A percentile compares a stretch with the other conserved stretches of the same genome.
phyloP scores from a whole-genome alignment of 768 basidiomycete species.

The Agrocybe pediades region DNA sequence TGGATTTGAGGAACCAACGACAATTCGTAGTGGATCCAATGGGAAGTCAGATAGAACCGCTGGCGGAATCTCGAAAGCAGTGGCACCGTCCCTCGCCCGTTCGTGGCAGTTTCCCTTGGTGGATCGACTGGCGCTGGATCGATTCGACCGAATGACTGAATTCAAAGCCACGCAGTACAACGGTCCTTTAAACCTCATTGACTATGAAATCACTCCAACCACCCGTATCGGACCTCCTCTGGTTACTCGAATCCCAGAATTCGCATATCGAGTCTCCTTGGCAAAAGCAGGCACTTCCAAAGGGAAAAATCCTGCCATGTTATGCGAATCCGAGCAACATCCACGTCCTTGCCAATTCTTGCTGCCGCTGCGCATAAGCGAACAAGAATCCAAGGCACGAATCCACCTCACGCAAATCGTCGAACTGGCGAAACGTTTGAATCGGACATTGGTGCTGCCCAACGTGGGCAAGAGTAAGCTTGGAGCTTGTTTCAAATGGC shows the following conservation, averaged over 20 bases:
- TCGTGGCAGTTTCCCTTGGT: constrained; percentile 19
- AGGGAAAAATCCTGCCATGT: not conserved
- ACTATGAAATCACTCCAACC: not conserved
- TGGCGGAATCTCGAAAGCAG: not conserved
- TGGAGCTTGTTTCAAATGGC: constrained; percentile 50
- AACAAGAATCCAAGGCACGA: constrained; percentile 62
- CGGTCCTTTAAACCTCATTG: not conserved
- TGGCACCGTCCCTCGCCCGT: not conserved
- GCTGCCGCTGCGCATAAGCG: constrained; percentile 49
- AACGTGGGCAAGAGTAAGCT: constrained; percentile 59
- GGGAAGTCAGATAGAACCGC: not conserved
- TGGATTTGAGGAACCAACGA: no score
- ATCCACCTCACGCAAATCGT: constrained; percentile 55
- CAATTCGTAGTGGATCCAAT: not conserved
- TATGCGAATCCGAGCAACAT: constrained; percentile 16
- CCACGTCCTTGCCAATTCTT: constrained; percentile 44
- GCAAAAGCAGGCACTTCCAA: not conserved
- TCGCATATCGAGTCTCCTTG: not conserved
- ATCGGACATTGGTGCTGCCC: constrained; percentile 62
- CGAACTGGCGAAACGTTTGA: constrained; percentile 46
- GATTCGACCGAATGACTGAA: constrained; percentile 18
- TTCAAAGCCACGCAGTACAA: constrained; percentile 16
- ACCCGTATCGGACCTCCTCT: constrained; percentile 9
- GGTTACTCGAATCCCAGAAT: constrained; percentile 14
- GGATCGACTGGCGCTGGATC: constrained; percentile 15